Base-by-base conservation (phyloP, 2,329 filamentous ascomycete species). In the Polychaeton citri region DNA sequence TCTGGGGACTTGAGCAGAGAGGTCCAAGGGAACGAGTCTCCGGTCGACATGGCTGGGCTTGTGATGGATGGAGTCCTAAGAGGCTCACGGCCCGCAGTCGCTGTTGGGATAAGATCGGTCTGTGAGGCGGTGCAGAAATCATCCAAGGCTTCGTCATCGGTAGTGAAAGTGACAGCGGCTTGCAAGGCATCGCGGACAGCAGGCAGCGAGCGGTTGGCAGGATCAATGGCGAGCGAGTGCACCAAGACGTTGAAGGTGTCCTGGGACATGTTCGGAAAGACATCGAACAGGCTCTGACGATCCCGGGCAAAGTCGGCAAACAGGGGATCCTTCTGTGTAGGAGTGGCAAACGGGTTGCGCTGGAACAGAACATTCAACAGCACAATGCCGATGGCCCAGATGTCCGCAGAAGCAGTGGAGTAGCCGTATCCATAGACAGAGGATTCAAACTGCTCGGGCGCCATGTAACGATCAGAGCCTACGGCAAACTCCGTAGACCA, bases 381-480 rank as follows among this genome's bases (percentile, higher is more conserved):
- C 60, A 90, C 95, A 61, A 98, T 88, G 44, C 90, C 90, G 54
- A 98, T 82, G 38, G 90, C 86, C 90, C 90, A 98, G 49, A 95
- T 78, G 58, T 98, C 90, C 35, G 90, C 90, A 63, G 90, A 77
- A 32, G 84, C 83, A 32, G 90, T 87, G 38, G 85, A 88, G 64
- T 98, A 98, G 40, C 90, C 90, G 38, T 52, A 54, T 33, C 53
- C 53, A 43, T 74, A 76, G 43, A 79, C 79, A 47, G 79, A 76
- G 36, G 87, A 86, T 58, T 96, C 88, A 52, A 90, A 96, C 61
- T 98, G 90, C 63, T 98, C 90, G 4, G 90, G 90, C 38, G 90
- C 87, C 90, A 98, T 98, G 66, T 98, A 98, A 38, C 90, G 85
- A 57, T 98, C 90, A 57, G 90, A 96, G 46, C 90, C 90, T 32